phyloP scores from a whole-genome alignment of 495 filamentous ascomycete species.

The Podospora comata region DNA sequence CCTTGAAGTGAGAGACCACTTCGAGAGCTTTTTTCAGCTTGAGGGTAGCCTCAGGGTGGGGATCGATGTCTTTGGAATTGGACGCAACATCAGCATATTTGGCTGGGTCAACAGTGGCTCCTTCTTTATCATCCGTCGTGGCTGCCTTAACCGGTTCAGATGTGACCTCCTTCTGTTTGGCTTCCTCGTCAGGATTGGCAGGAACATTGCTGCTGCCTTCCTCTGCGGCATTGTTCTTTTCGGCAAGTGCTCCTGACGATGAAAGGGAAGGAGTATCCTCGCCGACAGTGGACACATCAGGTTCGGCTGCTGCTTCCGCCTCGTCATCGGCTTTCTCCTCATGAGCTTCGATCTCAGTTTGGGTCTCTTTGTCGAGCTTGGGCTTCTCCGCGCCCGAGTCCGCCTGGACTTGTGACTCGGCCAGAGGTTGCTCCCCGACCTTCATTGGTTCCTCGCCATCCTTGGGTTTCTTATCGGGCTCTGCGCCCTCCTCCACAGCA shows the following conservation, averaged over 20 bases:
- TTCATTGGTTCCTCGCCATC: not conserved
- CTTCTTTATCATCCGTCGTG: not conserved
- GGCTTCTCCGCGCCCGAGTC: not conserved
- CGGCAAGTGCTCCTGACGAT: conserved; percentile 1
- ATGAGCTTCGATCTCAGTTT: conserved; percentile 1
- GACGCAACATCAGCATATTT: not conserved
- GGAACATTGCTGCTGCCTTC: not conserved
- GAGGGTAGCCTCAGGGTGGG: conserved; percentile 7
- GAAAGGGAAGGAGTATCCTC: conserved; percentile 22
- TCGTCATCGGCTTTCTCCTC: not conserved
- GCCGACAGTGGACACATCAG: conserved; percentile 12
- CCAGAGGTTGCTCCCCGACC: not conserved
- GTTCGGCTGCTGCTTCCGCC: not conserved
- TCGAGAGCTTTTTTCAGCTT: conserved; percentile 22
- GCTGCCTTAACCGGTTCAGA: not conserved
- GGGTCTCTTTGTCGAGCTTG: conserved; percentile 2
- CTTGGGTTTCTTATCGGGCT: not conserved
- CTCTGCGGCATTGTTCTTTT: not conserved
- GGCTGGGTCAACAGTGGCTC: not conserved
- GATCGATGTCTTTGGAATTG: not conserved
- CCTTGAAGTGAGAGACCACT: conserved; percentile 20
- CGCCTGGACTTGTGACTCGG: not conserved
- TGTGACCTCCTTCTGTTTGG: not conserved
- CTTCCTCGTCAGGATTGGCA: not conserved
- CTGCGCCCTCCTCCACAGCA: not conserved